Percentiles rank a stretch among this genome's conserved stretches.
Conservation (phyloP, 2,329 filamentous ascomycete species). For the Gnomoniopsis sp. region DNA sequence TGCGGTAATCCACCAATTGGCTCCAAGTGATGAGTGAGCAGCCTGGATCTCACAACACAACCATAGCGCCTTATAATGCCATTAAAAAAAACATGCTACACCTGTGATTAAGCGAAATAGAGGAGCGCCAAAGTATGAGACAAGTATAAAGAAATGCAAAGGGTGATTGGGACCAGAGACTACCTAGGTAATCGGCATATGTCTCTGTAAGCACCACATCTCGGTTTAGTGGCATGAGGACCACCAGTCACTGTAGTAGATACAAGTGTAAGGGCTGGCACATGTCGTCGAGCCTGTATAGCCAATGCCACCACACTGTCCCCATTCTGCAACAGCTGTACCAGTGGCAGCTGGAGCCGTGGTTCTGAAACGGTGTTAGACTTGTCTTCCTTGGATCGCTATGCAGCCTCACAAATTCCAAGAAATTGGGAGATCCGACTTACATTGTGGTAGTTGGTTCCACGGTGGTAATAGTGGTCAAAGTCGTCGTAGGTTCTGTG, state of each 20-base stretch:
- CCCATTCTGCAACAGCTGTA: constrained; percentile 7
- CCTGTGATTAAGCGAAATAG: too few relatives aligned
- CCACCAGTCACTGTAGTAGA: constrained; percentile 13
- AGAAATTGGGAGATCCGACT: background rate
- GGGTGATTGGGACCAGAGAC: too few relatives aligned
- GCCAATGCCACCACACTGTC: constrained; percentile 11
- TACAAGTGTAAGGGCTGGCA: constrained; percentile 9
- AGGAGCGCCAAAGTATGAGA: too few relatives aligned
- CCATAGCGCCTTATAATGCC: too few relatives aligned
- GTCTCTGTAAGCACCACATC: too few relatives aligned
- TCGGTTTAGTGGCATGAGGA: constrained; percentile 7
- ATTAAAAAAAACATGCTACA: too few relatives aligned
- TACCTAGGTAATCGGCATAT: too few relatives aligned
- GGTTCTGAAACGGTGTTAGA: constrained; percentile 1
- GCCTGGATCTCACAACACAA: too few relatives aligned
- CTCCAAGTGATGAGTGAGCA: too few relatives aligned
- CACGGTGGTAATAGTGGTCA: constrained; percentile 4
- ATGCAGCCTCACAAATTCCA: background rate
- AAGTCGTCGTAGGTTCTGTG: constrained; percentile 9
- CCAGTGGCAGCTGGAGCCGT: constrained; percentile 11
- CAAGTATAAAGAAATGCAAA: too few relatives aligned
- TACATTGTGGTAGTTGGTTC: constrained; percentile 7
- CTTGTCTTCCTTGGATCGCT: background rate
- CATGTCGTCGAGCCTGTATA: constrained; percentile 10
- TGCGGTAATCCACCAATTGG: too few relatives aligned